Evolutionary conservation across 2,329 filamentous ascomycete genomes (phyloP), one percentile per base, ranked within the genome.

Genomic region (Cladosporium cucumerinum): DNA sequence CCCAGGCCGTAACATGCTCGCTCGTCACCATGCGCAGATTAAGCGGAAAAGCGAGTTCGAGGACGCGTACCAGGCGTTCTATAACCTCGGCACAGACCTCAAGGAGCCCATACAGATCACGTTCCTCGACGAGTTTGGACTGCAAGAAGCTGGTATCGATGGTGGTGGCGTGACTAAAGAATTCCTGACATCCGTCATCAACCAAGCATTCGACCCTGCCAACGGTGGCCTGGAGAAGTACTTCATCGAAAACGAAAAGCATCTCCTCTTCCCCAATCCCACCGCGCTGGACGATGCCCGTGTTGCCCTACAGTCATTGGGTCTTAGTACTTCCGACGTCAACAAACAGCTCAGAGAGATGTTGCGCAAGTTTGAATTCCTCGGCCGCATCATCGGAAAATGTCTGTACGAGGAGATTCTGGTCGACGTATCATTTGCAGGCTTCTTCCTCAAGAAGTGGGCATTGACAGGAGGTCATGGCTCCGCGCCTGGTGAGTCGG

Each of bases 121-220:
- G 0, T 99, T 99, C 75, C 88, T 97, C 51, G 95, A 99, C 74
- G 86, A 93, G 66, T 99, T 96, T 70, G 91, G 90, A 66, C 86
- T 89, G 1, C 84, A 87, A 8, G 95, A 99, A 78, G 94, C 94
- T 14, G 95, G 95, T 11, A 98, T 99, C 63, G 95, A 99, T 74
- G 95, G 95, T 0, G 95, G 95, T 10, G 95, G 95, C 67, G 95
- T 99, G 10, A 97, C 94, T 1, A 99, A 99, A 72, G 95, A 99
- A 73, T 99, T 99, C 67, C 82, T 99, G 14, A 97, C 89, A 0
- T 95, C 91, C 67, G 87, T 97, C 57, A 96, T 92, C 1, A 88
- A 85, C 23, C 91, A 97, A 75, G 93, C 93, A 0, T 96, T 98
- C 73, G 85, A 84, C 68, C 82, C 85, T 1, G 82, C 84, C 49